These are phyloP conservation scores for Leptographium wingfieldii DNA, from an alignment of 2,329 filamentous ascomycete genomes.

Conservation along the genomic window DNA sequence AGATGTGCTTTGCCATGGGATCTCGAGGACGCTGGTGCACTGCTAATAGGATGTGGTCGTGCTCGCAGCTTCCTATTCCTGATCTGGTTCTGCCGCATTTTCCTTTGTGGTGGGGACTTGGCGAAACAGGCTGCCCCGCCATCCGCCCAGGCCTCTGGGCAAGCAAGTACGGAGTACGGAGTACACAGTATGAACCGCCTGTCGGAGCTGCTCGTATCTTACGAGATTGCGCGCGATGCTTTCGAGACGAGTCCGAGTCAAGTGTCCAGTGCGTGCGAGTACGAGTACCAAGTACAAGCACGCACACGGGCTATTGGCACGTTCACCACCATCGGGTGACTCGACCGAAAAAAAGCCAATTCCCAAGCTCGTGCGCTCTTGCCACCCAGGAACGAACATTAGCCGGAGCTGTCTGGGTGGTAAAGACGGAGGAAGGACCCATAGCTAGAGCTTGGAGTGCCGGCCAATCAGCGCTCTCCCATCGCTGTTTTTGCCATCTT, in stretches of 20 bases:
- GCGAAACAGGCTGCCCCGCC: background rate
- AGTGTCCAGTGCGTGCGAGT: too few relatives aligned
- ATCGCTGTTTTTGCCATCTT: background rate
- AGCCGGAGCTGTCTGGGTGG: background rate
- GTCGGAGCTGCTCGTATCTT: background rate
- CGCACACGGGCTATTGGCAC: background rate
- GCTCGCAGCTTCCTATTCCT: background rate
- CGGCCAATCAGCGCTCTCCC: background rate
- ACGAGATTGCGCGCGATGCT: too few relatives aligned
- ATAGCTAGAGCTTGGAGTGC: background rate
- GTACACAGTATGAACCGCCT: background rate
- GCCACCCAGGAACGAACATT: conserved; percentile 3
- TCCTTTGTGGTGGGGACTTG: background rate
- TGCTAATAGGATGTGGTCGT: too few relatives aligned
- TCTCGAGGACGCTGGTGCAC: background rate
- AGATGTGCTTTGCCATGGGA: background rate
- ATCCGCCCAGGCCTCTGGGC: background rate
- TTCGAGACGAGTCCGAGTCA: too few relatives aligned
- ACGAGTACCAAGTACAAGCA: background rate
- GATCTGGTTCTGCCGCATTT: background rate
- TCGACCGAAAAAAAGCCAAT: background rate
- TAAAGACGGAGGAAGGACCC: background rate
- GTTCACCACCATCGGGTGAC: background rate
- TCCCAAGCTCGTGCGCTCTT: background rate
- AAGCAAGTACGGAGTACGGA: background rate